Evolutionary conservation across 2,329 filamentous ascomycete species (phyloP).

Genomic region (Xylariaceae sp.): DNA sequence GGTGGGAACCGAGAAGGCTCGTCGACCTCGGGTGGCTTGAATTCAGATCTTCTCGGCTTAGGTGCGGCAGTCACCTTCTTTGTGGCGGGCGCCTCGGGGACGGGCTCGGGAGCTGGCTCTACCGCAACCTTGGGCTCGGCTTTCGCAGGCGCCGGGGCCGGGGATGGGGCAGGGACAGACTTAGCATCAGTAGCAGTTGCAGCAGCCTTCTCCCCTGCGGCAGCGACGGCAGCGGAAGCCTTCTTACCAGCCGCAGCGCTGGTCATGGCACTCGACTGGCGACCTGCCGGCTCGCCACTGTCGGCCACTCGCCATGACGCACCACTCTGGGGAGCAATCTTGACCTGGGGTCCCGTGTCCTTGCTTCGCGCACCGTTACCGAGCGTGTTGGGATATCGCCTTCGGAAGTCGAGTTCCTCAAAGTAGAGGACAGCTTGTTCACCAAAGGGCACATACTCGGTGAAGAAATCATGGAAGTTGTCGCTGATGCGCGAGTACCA

Average conservation of each 20-base stretch:
- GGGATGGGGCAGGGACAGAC: conserved; percentile 14
- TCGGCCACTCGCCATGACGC: conserved; percentile 56
- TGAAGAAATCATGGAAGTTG: conserved; percentile 99
- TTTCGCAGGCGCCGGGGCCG: conserved; percentile 18
- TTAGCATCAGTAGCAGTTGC: too few relatives aligned
- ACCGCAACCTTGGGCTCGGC: conserved; percentile 28
- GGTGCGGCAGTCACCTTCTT: conserved; percentile 5
- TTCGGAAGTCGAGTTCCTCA: conserved; percentile 89
- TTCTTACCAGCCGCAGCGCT: conserved; percentile 25
- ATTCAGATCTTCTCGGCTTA: conserved; percentile 30
- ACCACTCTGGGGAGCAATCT: conserved; percentile 79
- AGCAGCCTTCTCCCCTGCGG: conserved; percentile 8
- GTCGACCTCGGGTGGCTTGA: conserved; percentile 57
- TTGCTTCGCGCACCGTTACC: conserved; percentile 45
- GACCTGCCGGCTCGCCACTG: conserved; percentile 23
- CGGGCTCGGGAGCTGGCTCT: conserved; percentile 29
- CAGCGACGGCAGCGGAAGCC: too few relatives aligned
- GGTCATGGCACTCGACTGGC: conserved; percentile 28
- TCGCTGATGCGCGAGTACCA: conserved; percentile 92
- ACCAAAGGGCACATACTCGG: conserved; percentile 89
- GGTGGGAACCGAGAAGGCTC: conserved; percentile 60
- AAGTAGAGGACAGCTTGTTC: conserved; percentile 94
- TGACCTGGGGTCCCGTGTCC: conserved; percentile 65
- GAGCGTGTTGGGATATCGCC: conserved; percentile 61
- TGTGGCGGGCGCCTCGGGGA: conserved; percentile 1